Evolutionary conservation across 1,284 basidiomycete genomes (phyloP), one percentile per base, ranked within the genome.

Genomic region (Cystobasidiaceae sp.): DNA sequence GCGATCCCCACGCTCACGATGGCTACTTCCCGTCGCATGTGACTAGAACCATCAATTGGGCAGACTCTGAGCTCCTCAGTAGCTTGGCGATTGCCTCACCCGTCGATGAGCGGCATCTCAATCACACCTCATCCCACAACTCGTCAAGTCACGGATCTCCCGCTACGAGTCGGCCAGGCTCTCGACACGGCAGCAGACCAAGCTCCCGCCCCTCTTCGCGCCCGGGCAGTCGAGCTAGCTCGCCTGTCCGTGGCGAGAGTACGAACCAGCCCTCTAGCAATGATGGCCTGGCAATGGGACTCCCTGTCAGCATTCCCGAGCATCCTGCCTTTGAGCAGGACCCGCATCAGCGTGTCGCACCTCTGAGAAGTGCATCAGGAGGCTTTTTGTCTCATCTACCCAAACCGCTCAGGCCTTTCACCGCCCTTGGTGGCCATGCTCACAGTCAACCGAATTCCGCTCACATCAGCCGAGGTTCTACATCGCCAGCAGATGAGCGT

Each of bases 31-130:
- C n/a, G n/a, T n/a, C n/a, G n/a, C n/a, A n/a, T n/a, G 37, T 74
- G 75, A 32, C 69, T 75, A 46, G 73, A 76, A 66, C 74, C 76
- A 68, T 73, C 55, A 85, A 89, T 63, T 89, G 86, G 84, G 83
- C 88, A 58, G 89, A 91, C 75, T 86, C 86, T 4, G 89, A 92
- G 76, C 80, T 93, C 11, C 79, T 91, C 46, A 79, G 86, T 21
- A 88, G 86, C 2, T 79, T 88, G 25, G 81, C 83, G 4, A 71
- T 54, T 21, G 44, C 48, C 8, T 37, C 48, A 6, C 37, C 55
- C 1, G 9, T 19, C 33, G 49, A 54, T 13, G 34, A 43, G 37
- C 41, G 50, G 17, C 28, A 63, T 43, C 39, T 45, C 19, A 34
- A 51, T 43, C 59, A 55, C 32, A 39, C 58, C 4, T 27, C 43